A percentile compares a stretch with the other conserved stretches of the same genome.
phyloP scores from a whole-genome alignment of 1,139 yeast genomes.

The Taiozyma sp. region DNA sequence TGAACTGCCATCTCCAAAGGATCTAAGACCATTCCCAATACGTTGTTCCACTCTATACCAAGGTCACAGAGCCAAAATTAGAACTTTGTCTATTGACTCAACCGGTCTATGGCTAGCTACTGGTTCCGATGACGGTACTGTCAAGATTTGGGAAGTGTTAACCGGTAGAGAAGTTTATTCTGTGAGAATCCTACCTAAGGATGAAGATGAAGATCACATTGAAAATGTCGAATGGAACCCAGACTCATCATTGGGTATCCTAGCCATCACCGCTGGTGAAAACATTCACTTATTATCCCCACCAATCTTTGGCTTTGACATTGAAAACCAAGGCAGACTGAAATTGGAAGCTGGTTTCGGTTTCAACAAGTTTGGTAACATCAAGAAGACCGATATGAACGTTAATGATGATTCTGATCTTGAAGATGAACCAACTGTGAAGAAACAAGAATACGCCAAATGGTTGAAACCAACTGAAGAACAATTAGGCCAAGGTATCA shows the following conservation, averaged over 20 bases:
- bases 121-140: constrained; percentile 95
- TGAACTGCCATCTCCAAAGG: constrained; percentile 94
- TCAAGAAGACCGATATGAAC: constrained; percentile 36
- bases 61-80: constrained; percentile 81
- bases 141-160: constrained; percentile 92
- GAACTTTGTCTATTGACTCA: constrained; percentile 82
- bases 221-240: constrained; percentile 94
- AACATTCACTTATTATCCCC: constrained; percentile 75
- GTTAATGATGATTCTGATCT: constrained; percentile 30
- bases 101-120: constrained; percentile 94
- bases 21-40: constrained; percentile 96
- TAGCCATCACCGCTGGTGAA: constrained; percentile 85
- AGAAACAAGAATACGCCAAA: constrained; percentile 60
- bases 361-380: constrained; percentile 67
- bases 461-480: constrained; percentile 78
- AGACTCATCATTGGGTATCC: constrained; percentile 58
- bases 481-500: constrained; percentile 63
- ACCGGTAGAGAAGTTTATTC: constrained; percentile 92
- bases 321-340: constrained; percentile 76
- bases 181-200: constrained; percentile 36
- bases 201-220: constrained; percentile 60
- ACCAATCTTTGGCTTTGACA: constrained; percentile 83
- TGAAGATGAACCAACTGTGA: constrained; percentile 31
- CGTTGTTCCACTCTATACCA: constrained; percentile 75
- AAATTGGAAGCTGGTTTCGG: constrained; percentile 92